phyloP scores from a whole-genome alignment of 192 early-diverging fungal species.

The Umbelopsis isabellina region DNA sequence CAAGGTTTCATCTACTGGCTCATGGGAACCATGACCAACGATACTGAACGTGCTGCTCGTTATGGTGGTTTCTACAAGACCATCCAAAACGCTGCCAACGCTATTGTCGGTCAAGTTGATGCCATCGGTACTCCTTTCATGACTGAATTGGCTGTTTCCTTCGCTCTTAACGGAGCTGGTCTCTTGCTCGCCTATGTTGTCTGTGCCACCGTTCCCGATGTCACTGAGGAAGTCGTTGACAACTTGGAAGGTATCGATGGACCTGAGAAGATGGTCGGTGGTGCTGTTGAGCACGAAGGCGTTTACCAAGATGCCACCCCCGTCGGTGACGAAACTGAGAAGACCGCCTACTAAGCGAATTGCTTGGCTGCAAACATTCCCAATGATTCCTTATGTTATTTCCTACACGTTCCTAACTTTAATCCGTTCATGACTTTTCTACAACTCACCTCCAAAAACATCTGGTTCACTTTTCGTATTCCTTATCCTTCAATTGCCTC shows the following conservation, averaged over 20 bases:
- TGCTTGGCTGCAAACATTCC: neutral
- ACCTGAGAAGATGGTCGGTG: constrained; percentile 30
- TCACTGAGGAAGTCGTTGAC: constrained; percentile 39
- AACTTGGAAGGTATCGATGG: constrained; percentile 30
- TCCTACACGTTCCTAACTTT: neutral
- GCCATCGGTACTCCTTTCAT: constrained; percentile 54
- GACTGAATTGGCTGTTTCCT: constrained; percentile 43
- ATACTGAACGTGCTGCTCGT: constrained; percentile 69
- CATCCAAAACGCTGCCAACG: constrained; percentile 78
- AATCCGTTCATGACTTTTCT: neutral
- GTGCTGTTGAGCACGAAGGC: constrained; percentile 27
- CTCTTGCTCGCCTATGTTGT: constrained; percentile 36
- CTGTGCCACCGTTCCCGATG: constrained; percentile 28
- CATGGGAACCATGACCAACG: constrained; percentile 84
- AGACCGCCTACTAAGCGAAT: neutral
- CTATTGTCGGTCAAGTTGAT: constrained; percentile 74
- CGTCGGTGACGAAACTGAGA: neutral
- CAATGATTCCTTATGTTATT: constrained; percentile 10
- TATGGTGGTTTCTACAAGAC: constrained; percentile 91
- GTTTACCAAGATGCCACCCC: neutral
- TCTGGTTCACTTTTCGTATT: neutral
- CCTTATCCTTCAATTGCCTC: neutral
- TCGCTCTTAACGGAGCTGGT: constrained; percentile 32
- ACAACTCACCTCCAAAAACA: neutral
- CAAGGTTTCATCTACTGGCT: constrained; percentile 87